These are phyloP conservation scores for Yarrowia sp. DNA, from an alignment of 805 yeast species.

Conservation along the genomic window DNA sequence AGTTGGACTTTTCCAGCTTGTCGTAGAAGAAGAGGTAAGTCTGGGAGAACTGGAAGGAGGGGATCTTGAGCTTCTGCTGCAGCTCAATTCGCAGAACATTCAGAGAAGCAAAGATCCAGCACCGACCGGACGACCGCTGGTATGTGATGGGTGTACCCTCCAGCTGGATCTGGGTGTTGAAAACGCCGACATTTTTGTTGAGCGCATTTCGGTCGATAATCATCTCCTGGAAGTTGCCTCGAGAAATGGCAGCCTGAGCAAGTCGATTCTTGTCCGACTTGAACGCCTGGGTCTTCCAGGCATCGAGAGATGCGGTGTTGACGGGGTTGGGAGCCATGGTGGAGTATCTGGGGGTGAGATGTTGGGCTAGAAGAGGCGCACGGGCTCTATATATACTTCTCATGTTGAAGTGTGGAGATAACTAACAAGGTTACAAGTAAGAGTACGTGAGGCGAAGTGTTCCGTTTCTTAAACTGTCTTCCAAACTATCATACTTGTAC, in stretches of 20 bases:
- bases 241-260: conserved; percentile 53
- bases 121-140: conserved; percentile 74
- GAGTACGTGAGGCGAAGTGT: neutral
- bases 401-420: neutral
- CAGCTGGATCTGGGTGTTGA: conserved; percentile 44
- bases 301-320: conserved; percentile 36
- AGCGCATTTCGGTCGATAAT: conserved; percentile 33
- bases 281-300: conserved; percentile 48
- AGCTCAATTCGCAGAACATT: conserved; percentile 66
- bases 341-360: neutral
- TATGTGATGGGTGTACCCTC: conserved; percentile 66
- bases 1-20: conserved; percentile 80
- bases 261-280: conserved; percentile 50
- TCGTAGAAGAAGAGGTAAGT: conserved; percentile 79
- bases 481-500: too few species aligned
- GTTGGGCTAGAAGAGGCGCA: neutral
- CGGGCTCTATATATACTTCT: conserved; percentile 17
- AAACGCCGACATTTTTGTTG: conserved; percentile 36
- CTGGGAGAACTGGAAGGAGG: conserved; percentile 71
- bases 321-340: conserved; percentile 38
- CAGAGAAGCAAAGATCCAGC: conserved; percentile 86
- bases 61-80: conserved; percentile 58
- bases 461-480: too few species aligned
- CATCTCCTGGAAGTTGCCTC: conserved; percentile 45
- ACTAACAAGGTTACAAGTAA: conserved; percentile 6